Evolutionary conservation across 2,329 filamentous ascomycete genomes (phyloP), one percentile per base, ranked within the genome.

Genomic region (Curvularia verruculosa): DNA sequence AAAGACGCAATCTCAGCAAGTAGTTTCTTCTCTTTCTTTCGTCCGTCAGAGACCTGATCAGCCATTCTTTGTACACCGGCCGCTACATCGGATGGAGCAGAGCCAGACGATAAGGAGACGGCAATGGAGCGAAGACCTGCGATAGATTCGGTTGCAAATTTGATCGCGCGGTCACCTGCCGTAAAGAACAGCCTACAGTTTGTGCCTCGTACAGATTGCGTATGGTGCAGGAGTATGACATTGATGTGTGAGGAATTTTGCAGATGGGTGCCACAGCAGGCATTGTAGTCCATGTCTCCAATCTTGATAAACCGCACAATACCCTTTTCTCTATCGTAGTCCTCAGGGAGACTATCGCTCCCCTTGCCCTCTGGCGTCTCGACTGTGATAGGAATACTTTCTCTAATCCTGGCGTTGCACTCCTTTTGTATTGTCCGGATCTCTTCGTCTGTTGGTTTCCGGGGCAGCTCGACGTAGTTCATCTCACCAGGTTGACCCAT

Each of bases 221-320:
- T 73, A 37, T 75, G 71, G 26, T 75, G 72, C 21, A 75, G 55
- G 3, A 75, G 39, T 8, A 75, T 68, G 8, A 73, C 37, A 1
- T 60, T 58, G n/a, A 75, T 71, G 46, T 75, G 72, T 1, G 61
- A 61, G 5, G 72, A 71, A 47, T 72, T 69, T 54, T 72, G 68
- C 2, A 75, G 61, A 59, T 75, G 72, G 13, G 72, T 75, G 3
- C 71, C 72, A 37, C 72, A 75, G 53, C 72, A 75, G 6, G 72
- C 69, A 43, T 75, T 75, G 51, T 70, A 72, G 24, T 75, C 72
- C 45, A 75, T 53, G 26, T 72, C 63, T 0, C 72, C 72, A 19
- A 75, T 75, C 46, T 65, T 68, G 53, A 75, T 71, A 39, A 72
- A 73, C 3, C 72, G 47, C 15, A 75, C 67, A 10, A 73, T 63